phyloP scores from a whole-genome alignment of 257 asterid genomes.

The Rhazya stricta region DNA sequence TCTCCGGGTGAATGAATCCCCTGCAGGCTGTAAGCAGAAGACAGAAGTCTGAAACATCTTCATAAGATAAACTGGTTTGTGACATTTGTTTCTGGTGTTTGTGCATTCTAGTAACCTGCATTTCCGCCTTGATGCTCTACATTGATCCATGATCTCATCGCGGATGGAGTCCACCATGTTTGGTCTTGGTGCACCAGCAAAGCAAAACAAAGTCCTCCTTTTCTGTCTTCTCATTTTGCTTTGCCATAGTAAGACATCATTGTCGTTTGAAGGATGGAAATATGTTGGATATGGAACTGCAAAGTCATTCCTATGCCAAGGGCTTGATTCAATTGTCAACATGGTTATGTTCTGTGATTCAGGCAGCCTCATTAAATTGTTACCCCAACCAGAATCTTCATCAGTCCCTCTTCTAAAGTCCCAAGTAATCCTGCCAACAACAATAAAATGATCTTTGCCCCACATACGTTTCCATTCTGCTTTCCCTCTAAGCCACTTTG shows the following conservation, averaged over 20 bases:
- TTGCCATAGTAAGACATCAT: constrained; percentile 53
- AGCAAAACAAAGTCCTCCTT: constrained; percentile 46
- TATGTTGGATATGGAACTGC: constrained; percentile 88
- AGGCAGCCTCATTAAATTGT: constrained; percentile 58
- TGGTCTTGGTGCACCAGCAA: constrained; percentile 76
- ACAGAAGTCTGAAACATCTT: constrained; percentile 48
- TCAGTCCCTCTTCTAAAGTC: constrained; percentile 54
- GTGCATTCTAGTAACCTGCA: constrained; percentile 60
- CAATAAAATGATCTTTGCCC: constrained; percentile 73
- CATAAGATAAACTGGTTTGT: constrained; percentile 60
- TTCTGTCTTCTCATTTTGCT: constrained; percentile 40
- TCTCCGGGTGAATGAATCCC: constrained; percentile 76
- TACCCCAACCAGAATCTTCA: constrained; percentile 62
- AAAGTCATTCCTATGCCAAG: constrained; percentile 71
- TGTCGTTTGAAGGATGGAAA: constrained; percentile 64
- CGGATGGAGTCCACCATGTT: constrained; percentile 53
- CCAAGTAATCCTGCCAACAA: constrained; percentile 75
- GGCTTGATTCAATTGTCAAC: constrained; percentile 74
- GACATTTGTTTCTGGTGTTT: constrained; percentile 44
- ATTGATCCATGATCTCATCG: constrained; percentile 61
- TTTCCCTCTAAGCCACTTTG: constrained; percentile 32
- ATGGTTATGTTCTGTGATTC: constrained; percentile 63
- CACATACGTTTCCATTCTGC: constrained; percentile 61
- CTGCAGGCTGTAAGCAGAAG: constrained; percentile 81
- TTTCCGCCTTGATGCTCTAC: constrained; percentile 27